Conservation (phyloP, 495 filamentous ascomycete genomes). For the Aspergillus funiculosus region DNA sequence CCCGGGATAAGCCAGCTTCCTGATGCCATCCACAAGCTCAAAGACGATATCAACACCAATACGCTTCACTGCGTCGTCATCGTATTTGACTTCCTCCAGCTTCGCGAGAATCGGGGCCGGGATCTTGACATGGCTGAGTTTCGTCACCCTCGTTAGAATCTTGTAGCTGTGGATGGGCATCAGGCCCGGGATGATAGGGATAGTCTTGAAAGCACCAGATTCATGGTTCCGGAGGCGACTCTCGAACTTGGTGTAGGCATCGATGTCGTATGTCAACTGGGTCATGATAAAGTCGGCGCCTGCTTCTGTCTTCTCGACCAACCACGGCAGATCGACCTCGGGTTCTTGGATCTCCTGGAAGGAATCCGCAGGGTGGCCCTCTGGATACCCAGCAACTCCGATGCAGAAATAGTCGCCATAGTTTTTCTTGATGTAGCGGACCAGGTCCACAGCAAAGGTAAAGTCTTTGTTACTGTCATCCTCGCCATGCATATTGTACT, state of each 20-base stretch:
- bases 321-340: slow-evolving; percentile 75
- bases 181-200: slow-evolving; percentile 87
- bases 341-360: slow-evolving; percentile 74
- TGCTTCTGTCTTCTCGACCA: slow-evolving; percentile 84
- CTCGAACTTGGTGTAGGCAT: slow-evolving; percentile 77
- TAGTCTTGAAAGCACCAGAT: slow-evolving; percentile 78
- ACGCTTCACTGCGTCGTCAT: slow-evolving; percentile 82
- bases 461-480: slow-evolving; percentile 74
- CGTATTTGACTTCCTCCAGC: slow-evolving; percentile 73
- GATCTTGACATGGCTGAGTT: slow-evolving; percentile 81
- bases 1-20: slow-evolving; percentile 50
- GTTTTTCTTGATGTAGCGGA: slow-evolving; percentile 75
- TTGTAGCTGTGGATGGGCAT: slow-evolving; percentile 98
- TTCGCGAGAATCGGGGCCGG: slow-evolving; percentile 62
- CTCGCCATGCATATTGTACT: slow-evolving; percentile 66
- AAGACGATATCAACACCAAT: slow-evolving; percentile 49
- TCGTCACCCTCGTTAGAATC: slow-evolving; percentile 91
- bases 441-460: slow-evolving; percentile 82
- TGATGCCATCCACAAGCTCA: slow-evolving; percentile 49
- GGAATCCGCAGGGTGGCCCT: slow-evolving; percentile 90
- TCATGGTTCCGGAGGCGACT: slow-evolving; percentile 69
- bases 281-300: slow-evolving; percentile 99
- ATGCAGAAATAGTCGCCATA: slow-evolving; percentile 97
- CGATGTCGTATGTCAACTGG: slow-evolving; percentile 91
- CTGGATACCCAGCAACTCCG: slow-evolving; percentile 89